Percentiles rank a stretch among this genome's conserved stretches.
These are phyloP conservation scores for Aspergillus niger DNA, from an alignment of 2,329 filamentous ascomycete species.

Conservation along the genomic window DNA sequence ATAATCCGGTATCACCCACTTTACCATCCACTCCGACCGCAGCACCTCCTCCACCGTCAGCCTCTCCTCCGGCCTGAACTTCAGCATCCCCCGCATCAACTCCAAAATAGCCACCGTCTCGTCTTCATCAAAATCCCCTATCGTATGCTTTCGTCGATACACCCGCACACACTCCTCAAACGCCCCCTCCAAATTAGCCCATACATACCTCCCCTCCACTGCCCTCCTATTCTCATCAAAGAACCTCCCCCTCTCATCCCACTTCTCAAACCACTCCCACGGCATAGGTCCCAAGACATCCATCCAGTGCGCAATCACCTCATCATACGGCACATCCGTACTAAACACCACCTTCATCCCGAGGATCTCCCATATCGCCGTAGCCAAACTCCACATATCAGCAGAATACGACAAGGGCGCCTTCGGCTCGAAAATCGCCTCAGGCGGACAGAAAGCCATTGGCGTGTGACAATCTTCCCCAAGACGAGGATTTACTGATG, in stretches of 20 bases:
- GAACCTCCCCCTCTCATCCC: constrained; percentile 19
- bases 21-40: constrained; percentile 22
- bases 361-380: constrained; percentile 37
- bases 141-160: constrained; percentile 15
- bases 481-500: constrained; percentile 12
- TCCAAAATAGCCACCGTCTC: constrained; percentile 22
- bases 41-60: constrained; percentile 16
- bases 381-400: constrained; percentile 44
- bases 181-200: constrained; percentile 18
- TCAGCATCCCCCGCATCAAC: constrained; percentile 21
- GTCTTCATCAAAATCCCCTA: constrained; percentile 10
- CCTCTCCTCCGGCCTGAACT: constrained; percentile 18
- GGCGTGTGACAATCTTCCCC: constrained; percentile 28
- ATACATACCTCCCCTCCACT: constrained; percentile 19
- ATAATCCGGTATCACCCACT: constrained; percentile 23
- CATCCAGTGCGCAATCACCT: constrained; percentile 16
- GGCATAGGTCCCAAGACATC: constrained; percentile 25
- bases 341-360: constrained; percentile 16
- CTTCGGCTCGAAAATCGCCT: constrained; percentile 13
- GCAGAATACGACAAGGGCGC: constrained; percentile 35
- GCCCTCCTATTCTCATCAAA: constrained; percentile 18
- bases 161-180: constrained; percentile 24
- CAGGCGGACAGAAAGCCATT: constrained; percentile 16
- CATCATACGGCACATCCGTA: constrained; percentile 14
- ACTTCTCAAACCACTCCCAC: constrained; percentile 21